Percentiles rank a stretch among this genome's conserved stretches.
Conservation (phyloP, 768 basidiomycete genomes). For the Paxillus involutus region DNA sequence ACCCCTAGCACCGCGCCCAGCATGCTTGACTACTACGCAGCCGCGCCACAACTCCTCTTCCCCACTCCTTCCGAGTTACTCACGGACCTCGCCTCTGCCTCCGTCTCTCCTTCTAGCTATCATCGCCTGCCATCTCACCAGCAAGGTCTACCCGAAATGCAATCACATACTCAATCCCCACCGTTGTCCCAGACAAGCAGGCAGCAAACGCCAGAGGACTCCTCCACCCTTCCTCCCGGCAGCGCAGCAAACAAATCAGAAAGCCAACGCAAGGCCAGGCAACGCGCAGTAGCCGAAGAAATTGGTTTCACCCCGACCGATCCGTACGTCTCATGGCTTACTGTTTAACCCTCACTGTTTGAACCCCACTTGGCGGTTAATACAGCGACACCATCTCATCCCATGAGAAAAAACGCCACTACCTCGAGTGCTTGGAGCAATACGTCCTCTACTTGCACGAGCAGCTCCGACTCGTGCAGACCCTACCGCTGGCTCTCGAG, state of each 20-base stretch:
- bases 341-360: not conserved
- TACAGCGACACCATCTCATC: constrained; percentile 70
- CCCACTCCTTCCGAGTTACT: constrained; percentile 69
- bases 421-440: constrained; percentile 71
- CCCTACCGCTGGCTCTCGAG: constrained; percentile 46
- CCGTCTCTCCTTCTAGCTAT: not conserved
- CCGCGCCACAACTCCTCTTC: constrained; percentile 42
- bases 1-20: not conserved
- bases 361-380: not conserved
- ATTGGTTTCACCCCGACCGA: constrained; percentile 61
- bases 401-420: constrained; percentile 75
- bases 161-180: constrained; percentile 6
- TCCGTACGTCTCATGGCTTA: constrained; percentile 42
- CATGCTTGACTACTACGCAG: constrained; percentile 23
- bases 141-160: constrained; percentile 3
- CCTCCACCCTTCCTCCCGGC: not conserved
- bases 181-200: constrained; percentile 5
- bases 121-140: constrained; percentile 3
- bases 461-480: constrained; percentile 52
- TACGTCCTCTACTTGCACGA: constrained; percentile 68
- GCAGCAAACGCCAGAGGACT: constrained; percentile 12
- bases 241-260: constrained; percentile 35
- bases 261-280: constrained; percentile 55
- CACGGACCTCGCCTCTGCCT: constrained; percentile 34
- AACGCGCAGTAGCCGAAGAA: constrained; percentile 55